Conservation (phyloP, 805 yeast genomes). For the Pichia sporocuriosa region DNA sequence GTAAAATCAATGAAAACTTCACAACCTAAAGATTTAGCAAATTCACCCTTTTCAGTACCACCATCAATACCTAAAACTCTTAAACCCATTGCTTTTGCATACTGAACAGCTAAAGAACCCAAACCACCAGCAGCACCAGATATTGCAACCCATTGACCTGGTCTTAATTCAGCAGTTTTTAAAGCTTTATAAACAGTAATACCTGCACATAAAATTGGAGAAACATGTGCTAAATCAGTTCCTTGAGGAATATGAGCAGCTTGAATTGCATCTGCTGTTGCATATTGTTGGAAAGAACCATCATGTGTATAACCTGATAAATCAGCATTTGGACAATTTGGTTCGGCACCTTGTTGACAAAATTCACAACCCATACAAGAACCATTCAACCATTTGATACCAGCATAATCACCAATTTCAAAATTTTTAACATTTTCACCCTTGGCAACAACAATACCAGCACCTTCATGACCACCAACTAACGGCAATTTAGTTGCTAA, state of each 20-base stretch:
- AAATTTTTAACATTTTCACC: constrained; percentile 65
- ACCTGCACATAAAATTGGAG: constrained; percentile 89
- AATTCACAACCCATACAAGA: constrained; percentile 73
- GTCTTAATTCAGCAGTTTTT: constrained; percentile 65
- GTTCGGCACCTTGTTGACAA: constrained; percentile 61
- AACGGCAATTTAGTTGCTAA: constrained; percentile 64
- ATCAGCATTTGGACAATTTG: constrained; percentile 64
- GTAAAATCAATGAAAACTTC: constrained; percentile 56
- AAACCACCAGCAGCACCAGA: constrained; percentile 83
- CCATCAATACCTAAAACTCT: constrained; percentile 71
- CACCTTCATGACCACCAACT: constrained; percentile 90
- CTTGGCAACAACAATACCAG: constrained; percentile 74
- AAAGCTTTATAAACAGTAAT: constrained; percentile 87
- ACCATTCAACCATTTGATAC: constrained; percentile 78
- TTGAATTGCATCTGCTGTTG: constrained; percentile 81
- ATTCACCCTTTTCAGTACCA: constrained; percentile 57
- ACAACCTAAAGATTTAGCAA: constrained; percentile 52
- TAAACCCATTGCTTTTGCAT: constrained; percentile 71
- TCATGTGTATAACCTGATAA: constrained; percentile 85
- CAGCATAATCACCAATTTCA: constrained; percentile 75
- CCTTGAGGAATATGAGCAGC: constrained; percentile 75
- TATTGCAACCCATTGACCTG: constrained; percentile 77
- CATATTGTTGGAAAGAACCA: constrained; percentile 88
- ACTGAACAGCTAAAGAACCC: constrained; percentile 72
- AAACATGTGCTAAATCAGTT: constrained; percentile 64